Conservation (phyloP, 257 asterid species). For the Vinca minor region DNA sequence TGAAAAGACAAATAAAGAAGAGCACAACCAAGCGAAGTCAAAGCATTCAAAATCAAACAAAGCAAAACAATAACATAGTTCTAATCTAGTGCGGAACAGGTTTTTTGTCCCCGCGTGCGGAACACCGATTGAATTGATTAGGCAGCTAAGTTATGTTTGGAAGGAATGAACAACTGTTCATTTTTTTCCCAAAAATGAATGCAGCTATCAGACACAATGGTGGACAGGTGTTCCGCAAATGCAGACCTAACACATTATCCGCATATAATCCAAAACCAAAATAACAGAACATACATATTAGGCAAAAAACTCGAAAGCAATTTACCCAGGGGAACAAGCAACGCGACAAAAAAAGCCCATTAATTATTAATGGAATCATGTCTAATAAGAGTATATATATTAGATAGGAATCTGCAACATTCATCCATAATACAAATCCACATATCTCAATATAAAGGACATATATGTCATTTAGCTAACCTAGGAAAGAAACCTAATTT, state of each 20-base stretch:
- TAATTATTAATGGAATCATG: neutral
- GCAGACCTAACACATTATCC: too few relatives aligned
- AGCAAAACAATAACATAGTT: neutral
- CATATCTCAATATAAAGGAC: neutral
- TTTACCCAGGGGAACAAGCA: neutral
- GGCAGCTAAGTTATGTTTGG: too few relatives aligned
- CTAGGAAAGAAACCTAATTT: constrained; percentile 1
- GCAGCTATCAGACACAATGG: too few relatives aligned
- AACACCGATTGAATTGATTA: too few relatives aligned
- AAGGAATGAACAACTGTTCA: too few relatives aligned
- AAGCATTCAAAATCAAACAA: neutral
- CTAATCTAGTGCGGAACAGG: too few relatives aligned
- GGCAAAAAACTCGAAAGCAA: neutral
- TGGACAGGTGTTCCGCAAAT: too few relatives aligned
- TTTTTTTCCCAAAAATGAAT: too few relatives aligned
- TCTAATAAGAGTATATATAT: constrained; percentile 1
- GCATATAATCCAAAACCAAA: too few relatives aligned
- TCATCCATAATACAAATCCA: constrained; percentile 11
- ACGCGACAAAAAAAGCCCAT: neutral
- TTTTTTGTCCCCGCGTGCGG: too few relatives aligned
- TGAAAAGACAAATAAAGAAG: neutral
- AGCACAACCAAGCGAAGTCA: neutral
- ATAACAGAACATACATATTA: neutral
- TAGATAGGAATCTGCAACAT: constrained; percentile 8
- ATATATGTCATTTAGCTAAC: neutral